Base-by-base conservation (phyloP, 371 early-diverging fungal genomes). In the Circinella minor region DNA sequence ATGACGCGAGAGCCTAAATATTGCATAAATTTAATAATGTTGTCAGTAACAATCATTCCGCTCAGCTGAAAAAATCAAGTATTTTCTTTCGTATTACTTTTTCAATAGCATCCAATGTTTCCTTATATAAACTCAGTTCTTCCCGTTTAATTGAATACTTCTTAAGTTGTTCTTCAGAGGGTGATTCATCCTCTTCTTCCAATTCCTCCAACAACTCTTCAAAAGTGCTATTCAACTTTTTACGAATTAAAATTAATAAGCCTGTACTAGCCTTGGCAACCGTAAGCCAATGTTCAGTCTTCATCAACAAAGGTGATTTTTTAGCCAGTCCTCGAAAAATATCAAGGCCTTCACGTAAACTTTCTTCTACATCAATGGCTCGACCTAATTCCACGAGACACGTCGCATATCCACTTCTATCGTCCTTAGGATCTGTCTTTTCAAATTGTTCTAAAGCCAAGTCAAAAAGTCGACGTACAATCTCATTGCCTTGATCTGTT, bases 381-480 rank as follows among this genome's bases (percentile, higher is more conserved):
- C 77, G 79, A 20, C 85, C 85, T 0, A 82, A 60, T 43, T 83
- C 79, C 8, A 85, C 69, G 1, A 85, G 67, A 60, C 85, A 82
- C 3, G 68, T 63, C 10, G 83, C 83, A 66, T 85, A 82, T 3
- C 79, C 83, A 3, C 76, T 18, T 5, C 73, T 74, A 48, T 81
- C 43, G 43, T 43, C 73, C 9, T 85, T 76, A 0, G 86, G 80
- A 14, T 85, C 85, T 2, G 81, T 72, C 15, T 74, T 70, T 72
- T 85, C 78, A 67, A 80, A 89, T 20, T 80, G 81, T 38, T 88
- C 87, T 39, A 89, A 73, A 0, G 89, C 87, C 79, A 86, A 75
- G 63, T 88, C 89, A 68, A 86, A 89, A 36, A 89, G 49, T 7
- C 84, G 79, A 48, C 80, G 82, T 3, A 81, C 83, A 63, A 87